Evolutionary conservation across 139 green algal genomes (phyloP).

Genomic region (Chlorella sp.): DNA sequence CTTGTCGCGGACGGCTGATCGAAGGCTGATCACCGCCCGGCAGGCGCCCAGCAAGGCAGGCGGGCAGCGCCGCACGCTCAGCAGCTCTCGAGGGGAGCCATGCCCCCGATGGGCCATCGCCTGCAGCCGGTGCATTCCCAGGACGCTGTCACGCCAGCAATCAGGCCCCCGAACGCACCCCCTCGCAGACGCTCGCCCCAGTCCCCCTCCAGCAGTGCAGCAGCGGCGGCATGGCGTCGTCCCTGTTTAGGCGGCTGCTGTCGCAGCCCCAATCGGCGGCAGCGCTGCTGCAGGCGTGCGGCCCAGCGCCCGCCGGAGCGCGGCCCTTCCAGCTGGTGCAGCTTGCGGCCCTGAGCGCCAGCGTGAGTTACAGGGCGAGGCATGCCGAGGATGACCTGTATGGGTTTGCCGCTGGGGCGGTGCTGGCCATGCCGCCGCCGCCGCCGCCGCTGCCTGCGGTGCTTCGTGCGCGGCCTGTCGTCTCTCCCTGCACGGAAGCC

Average conservation of each 20-base stretch:
- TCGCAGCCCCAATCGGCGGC: background rate
- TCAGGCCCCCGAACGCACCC: background rate
- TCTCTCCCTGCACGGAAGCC: too few relatives aligned
- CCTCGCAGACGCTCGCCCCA: background rate
- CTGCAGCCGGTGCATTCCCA: too few relatives aligned
- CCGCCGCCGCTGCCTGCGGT: background rate
- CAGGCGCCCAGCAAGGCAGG: too few relatives aligned
- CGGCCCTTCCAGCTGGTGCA: conserved; percentile 7
- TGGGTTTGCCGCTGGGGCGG: background rate
- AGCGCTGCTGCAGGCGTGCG: background rate
- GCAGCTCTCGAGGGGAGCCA: too few relatives aligned
- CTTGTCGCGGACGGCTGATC: too few relatives aligned
- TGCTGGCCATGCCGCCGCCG: background rate
- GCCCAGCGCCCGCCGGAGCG: background rate
- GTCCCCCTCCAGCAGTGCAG: background rate
- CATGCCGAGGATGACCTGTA: background rate
- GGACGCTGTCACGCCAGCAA: too few relatives aligned
- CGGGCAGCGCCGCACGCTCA: too few relatives aligned
- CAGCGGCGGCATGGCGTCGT: background rate
- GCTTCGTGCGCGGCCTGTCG: background rate
- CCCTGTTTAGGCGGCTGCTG: background rate
- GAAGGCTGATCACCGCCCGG: too few relatives aligned
- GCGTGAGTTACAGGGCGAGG: background rate
- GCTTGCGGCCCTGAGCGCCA: conserved; percentile 12
- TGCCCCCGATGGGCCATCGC: too few relatives aligned